Base-by-base conservation (phyloP, 352 stramenopile genomes). In the Pythium plurisporium region DNA sequence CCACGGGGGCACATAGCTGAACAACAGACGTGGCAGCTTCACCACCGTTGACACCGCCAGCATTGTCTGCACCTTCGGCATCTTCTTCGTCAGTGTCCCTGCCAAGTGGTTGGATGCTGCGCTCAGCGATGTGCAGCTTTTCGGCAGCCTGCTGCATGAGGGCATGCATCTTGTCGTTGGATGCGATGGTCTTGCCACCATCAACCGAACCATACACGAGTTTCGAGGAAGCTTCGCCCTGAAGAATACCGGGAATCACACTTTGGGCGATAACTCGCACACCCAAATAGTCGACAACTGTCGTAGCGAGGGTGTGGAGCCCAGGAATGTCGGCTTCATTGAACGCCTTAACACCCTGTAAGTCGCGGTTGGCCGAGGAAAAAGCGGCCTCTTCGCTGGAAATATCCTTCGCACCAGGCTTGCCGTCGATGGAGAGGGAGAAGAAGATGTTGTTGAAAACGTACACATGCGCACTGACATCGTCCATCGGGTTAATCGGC, bases 401-500 rank as follows among this genome's bases (percentile, higher is more conserved):
- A 11, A 76, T 67, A 49, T 95, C 82, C 71, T 91, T 93, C 2
- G 65, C 70, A 0, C 67, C 60, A 27, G 61, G 51, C 65, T 86
- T 86, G 22, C 86, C 83, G 54, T 97, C 89, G 20, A 96, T 73
- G 8, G 90, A 95, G 20, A 95, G 73, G 25, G 91, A 98, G 65
- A 98, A 98, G 73, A 99, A 99, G 56, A 98, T 98, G 67, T 97
- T 98, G 76, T 99, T 98, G 74, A 98, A 97, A 44, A 99, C 84
- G 67, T 97, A 99, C 29, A 98, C 94, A 64, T 98, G 93, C 23
- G 93, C 86, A 30, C 82, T 92, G 17, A 76, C 70, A 22, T 89
- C 78, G 66, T 99, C 96, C 76, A 98, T 98, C 12, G 94, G 93
- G 70, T 99, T 98, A 74, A 99, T 98, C 36, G 96, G 86, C 40